Base-by-base conservation (phyloP, 371 early-diverging fungal genomes). In the Lichtheimia ornata region DNA sequence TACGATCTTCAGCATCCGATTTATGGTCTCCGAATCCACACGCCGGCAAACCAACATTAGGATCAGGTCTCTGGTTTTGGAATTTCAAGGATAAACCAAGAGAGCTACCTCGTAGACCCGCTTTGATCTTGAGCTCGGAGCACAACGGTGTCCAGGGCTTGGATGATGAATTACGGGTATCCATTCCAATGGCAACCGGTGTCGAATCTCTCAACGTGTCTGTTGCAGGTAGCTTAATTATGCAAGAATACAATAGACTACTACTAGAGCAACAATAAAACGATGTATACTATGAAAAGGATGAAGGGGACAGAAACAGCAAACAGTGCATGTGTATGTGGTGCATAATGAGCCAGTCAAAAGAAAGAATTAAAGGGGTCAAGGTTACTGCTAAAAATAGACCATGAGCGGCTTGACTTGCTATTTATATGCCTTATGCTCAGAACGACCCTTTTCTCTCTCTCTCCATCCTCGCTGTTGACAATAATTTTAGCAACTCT, bases 201-300 rank as follows among this genome's bases (percentile, higher is more conserved):
- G 83, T 83, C 6, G 83, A 84, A 65, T 83, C 83, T 12, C 63
- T 87, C 53, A 85, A 85, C 58, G 82, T 83, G 25, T 74, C 83
- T 2, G 70, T 63, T 30, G 84, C 81, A 15, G 85, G 84, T 4
- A 71, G 77, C 35, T 79, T 83, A 14, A 70, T 87, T 42, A 81
- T 87, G 84, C 70, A 69, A 65, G 84, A 87, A 63, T 52, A 84
- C 44, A 84, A 84, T 59, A 67, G 77, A 50, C 60, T 78, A 30
- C n/a, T 65, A n/a, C 35, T 53, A 58, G 44, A 41, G 44, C 27
- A 47, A 18, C 44, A 45, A 40, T 56, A n/a, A 49, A 18, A 57
- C 11, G 17, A 56, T 25, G 13, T 27, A 55, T 18, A 45, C 18
- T 1, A 35, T 55, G 51, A n/a, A n/a, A n/a, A n/a, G n/a, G n/a